These are phyloP conservation scores for Colletotrichum nymphaeae DNA, from an alignment of 2,329 filamentous ascomycete genomes.

Conservation along the genomic window DNA sequence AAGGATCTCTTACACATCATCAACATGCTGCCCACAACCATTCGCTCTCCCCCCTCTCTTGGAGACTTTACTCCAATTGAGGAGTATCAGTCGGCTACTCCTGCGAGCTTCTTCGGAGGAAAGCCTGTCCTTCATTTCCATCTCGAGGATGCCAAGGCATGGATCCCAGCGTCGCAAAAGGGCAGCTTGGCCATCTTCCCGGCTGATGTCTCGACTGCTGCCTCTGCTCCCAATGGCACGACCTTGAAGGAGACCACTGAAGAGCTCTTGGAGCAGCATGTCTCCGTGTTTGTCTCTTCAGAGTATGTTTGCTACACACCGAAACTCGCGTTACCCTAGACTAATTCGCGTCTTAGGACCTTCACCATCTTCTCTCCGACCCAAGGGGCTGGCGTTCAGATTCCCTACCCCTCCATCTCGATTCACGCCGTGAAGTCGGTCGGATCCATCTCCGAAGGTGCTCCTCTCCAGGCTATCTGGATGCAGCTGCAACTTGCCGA, in stretches of 20 bases:
- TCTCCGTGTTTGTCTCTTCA: slow-evolving; percentile 70
- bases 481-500: slow-evolving; percentile 76
- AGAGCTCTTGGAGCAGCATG: slow-evolving; percentile 55
- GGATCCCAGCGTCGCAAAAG: slow-evolving; percentile 65
- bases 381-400: slow-evolving; percentile 70
- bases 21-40: slow-evolving; percentile 62
- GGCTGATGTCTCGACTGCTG: slow-evolving; percentile 46
- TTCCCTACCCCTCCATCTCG: slow-evolving; percentile 80
- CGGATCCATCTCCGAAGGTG: slow-evolving; percentile 49
- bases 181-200: slow-evolving; percentile 66
- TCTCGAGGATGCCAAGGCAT: slow-evolving; percentile 66
- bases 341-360: slow-evolving; percentile 39
- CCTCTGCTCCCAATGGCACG: slow-evolving; percentile 46
- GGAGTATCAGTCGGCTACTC: slow-evolving; percentile 79
- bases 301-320: slow-evolving; percentile 54
- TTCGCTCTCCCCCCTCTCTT: slow-evolving; percentile 66
- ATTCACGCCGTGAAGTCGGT: slow-evolving; percentile 79
- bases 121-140: slow-evolving; percentile 79
- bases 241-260: slow-evolving; percentile 48
- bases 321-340: background rate
- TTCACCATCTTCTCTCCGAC: slow-evolving; percentile 73
- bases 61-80: slow-evolving; percentile 72
- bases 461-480: slow-evolving; percentile 64
- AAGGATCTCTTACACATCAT: slow-evolving; percentile 15
- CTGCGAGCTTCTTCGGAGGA: slow-evolving; percentile 76